Percentiles rank a stretch among this genome's conserved stretches.
These are phyloP conservation scores for Apiospora koreana DNA, from an alignment of 2,329 filamentous ascomycete genomes.

Conservation along the genomic window DNA sequence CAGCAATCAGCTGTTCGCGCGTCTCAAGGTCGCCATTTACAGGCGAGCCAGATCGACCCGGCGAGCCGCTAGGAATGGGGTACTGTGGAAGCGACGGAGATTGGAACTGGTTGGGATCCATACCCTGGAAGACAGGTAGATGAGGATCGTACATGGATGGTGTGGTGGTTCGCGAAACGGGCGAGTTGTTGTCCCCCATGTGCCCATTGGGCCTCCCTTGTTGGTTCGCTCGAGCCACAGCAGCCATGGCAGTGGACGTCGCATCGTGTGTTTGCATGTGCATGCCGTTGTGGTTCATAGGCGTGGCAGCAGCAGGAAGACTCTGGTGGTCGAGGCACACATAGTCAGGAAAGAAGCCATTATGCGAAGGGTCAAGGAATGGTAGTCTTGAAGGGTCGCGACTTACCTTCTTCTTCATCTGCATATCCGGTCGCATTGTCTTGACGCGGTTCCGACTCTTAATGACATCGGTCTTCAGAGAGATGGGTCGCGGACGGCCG, in stretches of 20 bases:
- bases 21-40: slow-evolving; percentile 66
- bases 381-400: slow-evolving; percentile 1
- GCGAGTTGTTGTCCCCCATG: slow-evolving; percentile 74
- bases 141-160: slow-evolving; percentile 74
- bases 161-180: slow-evolving; percentile 77
- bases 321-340: slow-evolving; percentile 41
- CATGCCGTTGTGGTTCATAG: slow-evolving; percentile 58
- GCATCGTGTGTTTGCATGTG: slow-evolving; percentile 55
- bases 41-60: slow-evolving; percentile 51
- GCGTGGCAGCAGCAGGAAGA: slow-evolving; percentile 32
- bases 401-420: slow-evolving; percentile 76
- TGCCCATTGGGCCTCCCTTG: slow-evolving; percentile 71
- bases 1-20: slow-evolving; percentile 76
- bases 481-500: slow-evolving; percentile 88
- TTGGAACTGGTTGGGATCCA: slow-evolving; percentile 72
- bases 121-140: slow-evolving; percentile 77
- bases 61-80: slow-evolving; percentile 53
- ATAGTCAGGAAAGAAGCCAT: slow-evolving; percentile 12
- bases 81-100: slow-evolving; percentile 51
- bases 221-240: slow-evolving; percentile 60
- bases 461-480: slow-evolving; percentile 98
- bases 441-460: slow-evolving; percentile 99
- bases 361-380: not conserved
- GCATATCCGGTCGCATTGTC: slow-evolving; percentile 75
- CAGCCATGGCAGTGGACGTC: slow-evolving; percentile 54